phyloP scores from a whole-genome alignment of 257 asterid genomes.

The Petunia axillaris region DNA sequence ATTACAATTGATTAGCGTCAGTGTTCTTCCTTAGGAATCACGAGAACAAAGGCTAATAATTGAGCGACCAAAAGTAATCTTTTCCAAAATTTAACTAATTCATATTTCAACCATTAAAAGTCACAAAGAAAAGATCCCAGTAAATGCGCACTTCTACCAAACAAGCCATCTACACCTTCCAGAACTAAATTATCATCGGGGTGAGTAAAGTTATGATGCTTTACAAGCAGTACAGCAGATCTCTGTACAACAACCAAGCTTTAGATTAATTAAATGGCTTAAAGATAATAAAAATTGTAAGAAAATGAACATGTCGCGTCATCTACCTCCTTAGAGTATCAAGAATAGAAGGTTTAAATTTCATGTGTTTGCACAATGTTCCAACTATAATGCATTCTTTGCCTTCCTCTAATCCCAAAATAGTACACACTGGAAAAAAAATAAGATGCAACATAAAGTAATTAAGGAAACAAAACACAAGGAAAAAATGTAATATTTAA shows the following conservation, averaged over 20 bases:
- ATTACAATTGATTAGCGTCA: neutral
- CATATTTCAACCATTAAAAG: no score
- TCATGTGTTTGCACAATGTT: slow-evolving; percentile 91
- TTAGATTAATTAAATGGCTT: slow-evolving; percentile 16
- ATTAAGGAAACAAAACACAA: slow-evolving; percentile 6
- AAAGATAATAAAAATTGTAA: neutral
- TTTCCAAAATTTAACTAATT: neutral
- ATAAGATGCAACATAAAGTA: slow-evolving; percentile 4
- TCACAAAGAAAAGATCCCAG: no score
- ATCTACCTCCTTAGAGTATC: slow-evolving; percentile 93
- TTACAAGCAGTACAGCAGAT: slow-evolving; percentile 66
- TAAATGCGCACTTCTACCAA: slow-evolving; percentile 38
- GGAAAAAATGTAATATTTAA: neutral
- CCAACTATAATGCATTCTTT: slow-evolving; percentile 89
- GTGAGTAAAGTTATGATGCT: slow-evolving; percentile 72
- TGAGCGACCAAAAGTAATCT: neutral
- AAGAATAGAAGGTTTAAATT: slow-evolving; percentile 85
- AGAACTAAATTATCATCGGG: slow-evolving; percentile 75
- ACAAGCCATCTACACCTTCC: slow-evolving; percentile 98
- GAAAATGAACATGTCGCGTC: neutral
- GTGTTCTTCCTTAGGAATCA: neutral
- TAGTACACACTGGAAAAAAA: slow-evolving; percentile 74
- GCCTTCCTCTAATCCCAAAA: slow-evolving; percentile 81
- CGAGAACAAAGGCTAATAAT: neutral
- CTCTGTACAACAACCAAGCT: slow-evolving; percentile 55